These are phyloP conservation scores for Babesia ovata DNA, from an alignment of 169 alveolate genomes.

Conservation along the genomic window DNA sequence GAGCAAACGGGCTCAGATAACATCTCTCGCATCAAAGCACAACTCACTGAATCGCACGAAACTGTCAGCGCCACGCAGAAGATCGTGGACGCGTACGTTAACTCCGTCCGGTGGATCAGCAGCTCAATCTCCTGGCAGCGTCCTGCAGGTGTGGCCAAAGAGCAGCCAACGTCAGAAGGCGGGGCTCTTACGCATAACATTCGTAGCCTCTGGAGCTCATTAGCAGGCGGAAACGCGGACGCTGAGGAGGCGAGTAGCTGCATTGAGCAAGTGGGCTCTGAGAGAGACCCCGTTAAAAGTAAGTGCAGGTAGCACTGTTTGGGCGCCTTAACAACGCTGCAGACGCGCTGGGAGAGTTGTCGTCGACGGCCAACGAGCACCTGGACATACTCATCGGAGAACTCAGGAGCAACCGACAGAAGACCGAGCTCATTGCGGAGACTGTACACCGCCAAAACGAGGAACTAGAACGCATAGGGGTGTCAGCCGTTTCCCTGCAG, in stretches of 20 bases:
- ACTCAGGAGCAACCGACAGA: constrained; percentile 41
- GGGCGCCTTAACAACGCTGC: not conserved
- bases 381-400: constrained; percentile 39
- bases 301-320: not conserved
- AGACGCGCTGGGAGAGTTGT: constrained; percentile 42
- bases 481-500: constrained; percentile 47
- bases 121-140: constrained; percentile 47
- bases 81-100: constrained; percentile 52
- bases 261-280: no score
- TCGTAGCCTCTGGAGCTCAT: not conserved
- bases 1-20: constrained; percentile 16
- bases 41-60: constrained; percentile 50
- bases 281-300: constrained; percentile 7
- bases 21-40: constrained; percentile 41
- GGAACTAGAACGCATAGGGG: constrained; percentile 49
- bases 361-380: constrained; percentile 28
- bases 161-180: not conserved
- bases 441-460: constrained; percentile 44
- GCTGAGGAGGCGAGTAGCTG: no score
- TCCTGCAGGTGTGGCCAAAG: constrained; percentile 6
- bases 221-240: no score
- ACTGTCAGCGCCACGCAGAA: constrained; percentile 44
- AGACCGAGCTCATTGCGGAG: constrained; percentile 40
- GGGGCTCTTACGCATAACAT: not conserved
- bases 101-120: constrained; percentile 55